phyloP scores from a whole-genome alignment of 441 rosid genomes.

The Pelargonium citronellum region DNA sequence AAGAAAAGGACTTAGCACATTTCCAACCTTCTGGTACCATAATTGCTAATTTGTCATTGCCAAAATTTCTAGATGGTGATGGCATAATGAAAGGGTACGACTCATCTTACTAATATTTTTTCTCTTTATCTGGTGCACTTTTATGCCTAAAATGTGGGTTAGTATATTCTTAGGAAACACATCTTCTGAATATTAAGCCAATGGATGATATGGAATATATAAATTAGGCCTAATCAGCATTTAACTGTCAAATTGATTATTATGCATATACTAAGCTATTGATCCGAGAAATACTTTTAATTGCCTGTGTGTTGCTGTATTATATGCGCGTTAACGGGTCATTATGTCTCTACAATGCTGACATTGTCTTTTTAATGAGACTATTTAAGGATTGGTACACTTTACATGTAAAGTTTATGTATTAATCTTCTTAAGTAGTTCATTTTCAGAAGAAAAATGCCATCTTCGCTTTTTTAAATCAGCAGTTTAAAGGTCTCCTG shows the following conservation, averaged over 20 bases:
- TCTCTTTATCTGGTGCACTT: background rate
- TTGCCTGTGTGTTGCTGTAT: background rate
- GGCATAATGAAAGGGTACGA: slow-evolving; percentile 84
- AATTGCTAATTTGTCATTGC: slow-evolving; percentile 58
- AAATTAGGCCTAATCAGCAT: background rate
- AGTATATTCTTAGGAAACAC: background rate
- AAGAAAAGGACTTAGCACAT: slow-evolving; percentile 52
- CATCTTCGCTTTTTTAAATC: background rate
- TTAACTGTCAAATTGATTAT: background rate
- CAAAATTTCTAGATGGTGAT: slow-evolving; percentile 61
- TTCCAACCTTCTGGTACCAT: slow-evolving; percentile 66
- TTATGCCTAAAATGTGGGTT: background rate
- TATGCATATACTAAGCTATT: background rate
- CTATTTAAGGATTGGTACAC: background rate
- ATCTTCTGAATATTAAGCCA: background rate
- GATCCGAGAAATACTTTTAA: background rate
- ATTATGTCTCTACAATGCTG: background rate
- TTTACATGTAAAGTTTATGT: background rate
- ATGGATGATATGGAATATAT: background rate
- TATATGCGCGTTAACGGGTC: background rate
- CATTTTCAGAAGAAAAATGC: background rate
- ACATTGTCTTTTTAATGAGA: background rate
- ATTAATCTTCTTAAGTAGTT: background rate
- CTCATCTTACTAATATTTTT: background rate
- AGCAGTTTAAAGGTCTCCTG: background rate